Evolutionary conservation across 306 rosid species (phyloP).

Genomic region (Rosa persica): DNA sequence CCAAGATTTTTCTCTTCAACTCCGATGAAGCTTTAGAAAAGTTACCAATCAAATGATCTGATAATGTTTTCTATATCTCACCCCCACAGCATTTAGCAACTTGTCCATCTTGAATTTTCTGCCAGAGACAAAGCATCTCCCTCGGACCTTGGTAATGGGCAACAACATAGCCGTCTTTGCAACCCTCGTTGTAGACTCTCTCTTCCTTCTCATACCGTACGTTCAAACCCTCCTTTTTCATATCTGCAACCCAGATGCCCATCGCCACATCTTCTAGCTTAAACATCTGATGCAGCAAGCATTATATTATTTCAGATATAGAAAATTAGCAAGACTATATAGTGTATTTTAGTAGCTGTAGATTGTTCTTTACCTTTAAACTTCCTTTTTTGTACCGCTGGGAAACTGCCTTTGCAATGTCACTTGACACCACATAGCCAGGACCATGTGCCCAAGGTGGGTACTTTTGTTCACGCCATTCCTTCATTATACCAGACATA

Average conservation of each 20-base stretch:
- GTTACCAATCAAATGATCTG: background rate
- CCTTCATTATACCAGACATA: conserved; percentile 44
- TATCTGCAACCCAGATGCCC: conserved; percentile 95
- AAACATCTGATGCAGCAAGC: conserved; percentile 66
- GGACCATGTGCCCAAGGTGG: conserved; percentile 99
- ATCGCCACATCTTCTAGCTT: conserved; percentile 99
- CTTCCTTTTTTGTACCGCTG: conserved; percentile 54
- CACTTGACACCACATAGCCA: conserved; percentile 83
- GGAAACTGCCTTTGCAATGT: conserved; percentile 73
- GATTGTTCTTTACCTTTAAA: conserved; percentile 60
- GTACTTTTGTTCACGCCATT: conserved; percentile 79
- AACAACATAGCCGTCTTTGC: conserved; percentile 84
- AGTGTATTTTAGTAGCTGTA: background rate
- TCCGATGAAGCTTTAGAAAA: conserved; percentile 3
- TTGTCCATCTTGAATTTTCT: conserved; percentile 69
- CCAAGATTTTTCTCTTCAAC: conserved; percentile 20
- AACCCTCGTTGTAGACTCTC: conserved; percentile 64
- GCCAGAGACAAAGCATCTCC: conserved; percentile 97
- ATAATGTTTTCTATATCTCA: conserved; percentile 25
- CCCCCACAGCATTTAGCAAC: conserved; percentile 73
- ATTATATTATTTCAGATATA: conserved; percentile 28
- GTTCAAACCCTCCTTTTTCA: conserved; percentile 66
- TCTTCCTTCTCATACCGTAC: conserved; percentile 73
- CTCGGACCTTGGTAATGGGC: conserved; percentile 98
- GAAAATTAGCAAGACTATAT: background rate